These are phyloP conservation scores for Nelumbo lutea DNA, from an alignment of 164 flowering plant genomes.

Conservation along the genomic window DNA sequence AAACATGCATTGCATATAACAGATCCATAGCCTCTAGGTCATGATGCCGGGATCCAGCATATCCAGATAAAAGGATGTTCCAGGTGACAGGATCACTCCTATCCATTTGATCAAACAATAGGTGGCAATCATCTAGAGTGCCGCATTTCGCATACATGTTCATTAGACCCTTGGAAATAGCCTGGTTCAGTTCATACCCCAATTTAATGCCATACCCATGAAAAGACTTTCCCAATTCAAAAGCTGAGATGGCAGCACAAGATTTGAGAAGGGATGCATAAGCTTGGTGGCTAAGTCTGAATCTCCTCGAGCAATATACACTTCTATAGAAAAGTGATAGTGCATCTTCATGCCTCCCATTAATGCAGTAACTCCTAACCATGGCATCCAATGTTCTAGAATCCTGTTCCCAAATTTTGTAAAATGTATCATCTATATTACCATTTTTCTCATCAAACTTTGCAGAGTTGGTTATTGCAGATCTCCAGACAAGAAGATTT, in stretches of 20 bases:
- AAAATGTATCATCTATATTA: background rate
- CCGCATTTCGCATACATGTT: conserved; percentile 81
- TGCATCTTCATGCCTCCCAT: conserved; percentile 16
- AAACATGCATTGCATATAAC: conserved; percentile 37
- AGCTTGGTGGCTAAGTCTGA: conserved; percentile 26
- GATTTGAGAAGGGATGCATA: conserved; percentile 53
- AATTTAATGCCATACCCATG: conserved; percentile 47
- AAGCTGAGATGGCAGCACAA: conserved; percentile 38
- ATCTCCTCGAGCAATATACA: background rate
- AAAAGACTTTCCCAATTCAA: conserved; percentile 43
- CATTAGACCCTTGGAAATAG: conserved; percentile 53
- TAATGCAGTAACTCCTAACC: conserved; percentile 9
- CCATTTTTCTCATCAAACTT: background rate
- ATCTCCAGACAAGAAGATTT: background rate
- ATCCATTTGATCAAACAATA: conserved; percentile 37
- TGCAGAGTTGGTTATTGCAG: background rate
- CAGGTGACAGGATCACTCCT: conserved; percentile 52
- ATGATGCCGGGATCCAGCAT: conserved; percentile 28
- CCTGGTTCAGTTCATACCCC: conserved; percentile 40
- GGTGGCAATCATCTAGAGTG: conserved; percentile 34
- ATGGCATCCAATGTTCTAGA: conserved; percentile 14
- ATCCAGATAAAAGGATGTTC: conserved; percentile 72
- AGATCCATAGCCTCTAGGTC: conserved; percentile 36
- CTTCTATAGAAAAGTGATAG: conserved; percentile 6
- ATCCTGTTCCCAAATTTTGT: conserved; percentile 12